A percentile compares a stretch with the other conserved stretches of the same genome.
Conservation (phyloP, 768 basidiomycete genomes). For the Mycena galopus region DNA sequence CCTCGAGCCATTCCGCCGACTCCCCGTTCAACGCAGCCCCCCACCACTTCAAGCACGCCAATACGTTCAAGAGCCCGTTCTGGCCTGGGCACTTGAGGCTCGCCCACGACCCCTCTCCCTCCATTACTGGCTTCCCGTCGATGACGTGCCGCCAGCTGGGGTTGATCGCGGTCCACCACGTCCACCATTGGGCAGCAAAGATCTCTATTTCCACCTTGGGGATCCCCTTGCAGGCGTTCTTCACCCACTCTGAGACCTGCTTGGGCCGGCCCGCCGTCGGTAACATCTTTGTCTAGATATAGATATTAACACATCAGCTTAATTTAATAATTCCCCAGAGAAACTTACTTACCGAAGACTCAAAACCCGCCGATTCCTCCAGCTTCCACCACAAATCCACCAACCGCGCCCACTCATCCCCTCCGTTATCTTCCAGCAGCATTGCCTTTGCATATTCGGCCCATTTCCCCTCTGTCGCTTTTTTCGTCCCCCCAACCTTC, state of each 20-base stretch:
- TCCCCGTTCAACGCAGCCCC: neutral
- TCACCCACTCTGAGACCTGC: no score
- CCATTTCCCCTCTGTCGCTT: neutral
- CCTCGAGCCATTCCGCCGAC: neutral
- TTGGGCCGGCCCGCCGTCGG: neutral
- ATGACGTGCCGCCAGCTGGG: neutral
- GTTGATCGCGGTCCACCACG: slow-evolving; percentile 5
- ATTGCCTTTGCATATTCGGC: neutral
- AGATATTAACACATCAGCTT: neutral
- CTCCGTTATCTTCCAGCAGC: neutral
- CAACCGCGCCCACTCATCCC: neutral
- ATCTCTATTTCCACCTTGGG: neutral
- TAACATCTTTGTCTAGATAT: neutral
- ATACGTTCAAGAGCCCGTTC: neutral
- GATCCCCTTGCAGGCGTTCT: neutral
- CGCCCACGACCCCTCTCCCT: neutral
- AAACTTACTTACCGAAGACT: neutral
- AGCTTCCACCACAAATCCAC: neutral
- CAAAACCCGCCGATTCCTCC: neutral
- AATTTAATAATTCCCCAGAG: neutral
- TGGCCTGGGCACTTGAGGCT: neutral
- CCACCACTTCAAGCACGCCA: slow-evolving; percentile 14
- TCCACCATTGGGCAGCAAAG: neutral
- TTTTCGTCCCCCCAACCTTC: neutral
- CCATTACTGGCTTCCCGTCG: neutral